phyloP scores from a whole-genome alignment of 257 asterid genomes.

The Galeopsis tetrahit region DNA sequence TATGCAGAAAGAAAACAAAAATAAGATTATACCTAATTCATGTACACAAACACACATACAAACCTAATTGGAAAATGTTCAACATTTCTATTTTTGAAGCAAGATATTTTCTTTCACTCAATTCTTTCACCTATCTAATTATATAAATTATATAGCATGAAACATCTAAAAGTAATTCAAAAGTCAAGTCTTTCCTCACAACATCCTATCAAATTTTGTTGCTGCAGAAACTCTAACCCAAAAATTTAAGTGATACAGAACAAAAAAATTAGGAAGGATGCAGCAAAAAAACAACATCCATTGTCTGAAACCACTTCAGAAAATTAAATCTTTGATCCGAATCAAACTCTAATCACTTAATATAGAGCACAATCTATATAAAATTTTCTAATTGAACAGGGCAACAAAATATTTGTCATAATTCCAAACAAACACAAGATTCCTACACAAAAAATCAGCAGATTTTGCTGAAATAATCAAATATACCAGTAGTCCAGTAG shows the following conservation, averaged over 20 bases:
- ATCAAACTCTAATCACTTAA: too few relatives aligned
- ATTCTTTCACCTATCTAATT: not conserved
- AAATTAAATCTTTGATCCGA: too few relatives aligned
- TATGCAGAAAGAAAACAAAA: not conserved
- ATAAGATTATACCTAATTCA: slow-evolving; percentile 13
- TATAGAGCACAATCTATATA: too few relatives aligned
- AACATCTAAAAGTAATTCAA: slow-evolving; percentile 16
- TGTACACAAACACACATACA: slow-evolving; percentile 19
- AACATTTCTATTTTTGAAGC: not conserved
- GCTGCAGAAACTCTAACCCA: slow-evolving; percentile 16
- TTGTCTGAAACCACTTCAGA: too few relatives aligned
- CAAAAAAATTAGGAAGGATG: not conserved
- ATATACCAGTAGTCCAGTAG: too few relatives aligned
- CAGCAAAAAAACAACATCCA: too few relatives aligned
- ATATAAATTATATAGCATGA: slow-evolving; percentile 4
- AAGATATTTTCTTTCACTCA: not conserved
- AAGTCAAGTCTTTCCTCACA: slow-evolving; percentile 7
- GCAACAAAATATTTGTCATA: too few relatives aligned
- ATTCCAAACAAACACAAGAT: too few relatives aligned
- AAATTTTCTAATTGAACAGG: too few relatives aligned
- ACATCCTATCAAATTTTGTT: not conserved
- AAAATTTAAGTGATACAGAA: not conserved
- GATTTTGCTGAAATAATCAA: too few relatives aligned
- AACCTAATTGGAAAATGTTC: not conserved
- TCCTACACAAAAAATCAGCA: too few relatives aligned